Conservation (phyloP, 2,329 filamentous ascomycete genomes). For the Colletotrichum costaricense region DNA sequence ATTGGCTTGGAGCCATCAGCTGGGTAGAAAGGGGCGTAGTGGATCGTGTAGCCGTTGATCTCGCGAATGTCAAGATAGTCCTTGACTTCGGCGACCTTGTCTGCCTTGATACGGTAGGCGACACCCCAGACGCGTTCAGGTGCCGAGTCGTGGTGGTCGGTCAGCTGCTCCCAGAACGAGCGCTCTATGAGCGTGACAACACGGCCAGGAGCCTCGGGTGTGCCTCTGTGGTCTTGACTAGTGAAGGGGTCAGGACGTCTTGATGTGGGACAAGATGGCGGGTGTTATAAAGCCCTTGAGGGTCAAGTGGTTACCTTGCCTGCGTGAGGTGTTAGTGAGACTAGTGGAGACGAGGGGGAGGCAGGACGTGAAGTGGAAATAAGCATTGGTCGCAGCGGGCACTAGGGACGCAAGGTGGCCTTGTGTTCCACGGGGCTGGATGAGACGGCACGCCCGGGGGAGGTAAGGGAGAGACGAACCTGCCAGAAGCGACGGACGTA, state of each 20-base stretch:
- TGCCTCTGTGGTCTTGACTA: conserved; percentile 95
- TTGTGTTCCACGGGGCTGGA: conserved; percentile 19
- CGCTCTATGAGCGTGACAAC: conserved; percentile 93
- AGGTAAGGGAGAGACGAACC: conserved; percentile 64
- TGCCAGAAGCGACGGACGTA: conserved; percentile 99
- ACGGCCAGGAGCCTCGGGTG: conserved; percentile 85
- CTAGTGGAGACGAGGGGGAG: not conserved
- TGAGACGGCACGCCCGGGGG: conserved; percentile 22
- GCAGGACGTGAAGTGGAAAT: conserved; percentile 16
- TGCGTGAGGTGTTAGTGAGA: conserved; percentile 37
- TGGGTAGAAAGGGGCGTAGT: conserved; percentile 86
- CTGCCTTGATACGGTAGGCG: conserved; percentile 84
- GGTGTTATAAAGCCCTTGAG: no score
- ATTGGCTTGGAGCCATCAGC: conserved; percentile 57
- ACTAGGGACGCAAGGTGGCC: conserved; percentile 8
- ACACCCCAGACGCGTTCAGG: conserved; percentile 86
- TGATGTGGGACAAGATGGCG: not conserved
- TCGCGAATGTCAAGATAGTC: conserved; percentile 95
- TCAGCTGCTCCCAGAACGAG: conserved; percentile 83
- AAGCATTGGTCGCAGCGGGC: conserved; percentile 29
- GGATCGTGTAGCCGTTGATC: conserved; percentile 96
- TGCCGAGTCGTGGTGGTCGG: conserved; percentile 71
- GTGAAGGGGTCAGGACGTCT: conserved; percentile 14
- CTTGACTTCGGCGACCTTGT: conserved; percentile 82
- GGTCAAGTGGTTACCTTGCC: conserved; percentile 47